A percentile compares a stretch with the other conserved stretches of the same genome.
These are phyloP conservation scores for Arthrinium phaeospermum DNA, from an alignment of 2,329 filamentous ascomycete genomes.

Conservation along the genomic window DNA sequence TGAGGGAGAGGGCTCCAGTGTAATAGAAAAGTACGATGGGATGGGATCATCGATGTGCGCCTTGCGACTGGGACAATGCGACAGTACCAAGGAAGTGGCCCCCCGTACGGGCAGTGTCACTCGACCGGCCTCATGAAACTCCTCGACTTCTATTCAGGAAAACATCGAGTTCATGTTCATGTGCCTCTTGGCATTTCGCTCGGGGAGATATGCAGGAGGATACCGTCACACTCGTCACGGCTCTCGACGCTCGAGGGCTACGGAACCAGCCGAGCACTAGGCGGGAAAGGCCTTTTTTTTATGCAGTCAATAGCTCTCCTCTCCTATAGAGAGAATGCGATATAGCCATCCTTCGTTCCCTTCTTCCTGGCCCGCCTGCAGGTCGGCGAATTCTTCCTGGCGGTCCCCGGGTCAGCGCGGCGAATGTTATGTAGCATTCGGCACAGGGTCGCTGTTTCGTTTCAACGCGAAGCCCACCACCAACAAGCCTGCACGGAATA, in stretches of 20 bases:
- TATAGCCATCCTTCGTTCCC: neutral
- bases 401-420: neutral
- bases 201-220: neutral
- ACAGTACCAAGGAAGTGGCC: neutral
- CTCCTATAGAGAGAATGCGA: neutral
- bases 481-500: conserved; percentile 15
- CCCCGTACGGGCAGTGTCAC: neutral
- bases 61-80: conserved; percentile 15
- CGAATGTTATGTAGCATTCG: conserved; percentile 18
- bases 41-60: conserved; percentile 17
- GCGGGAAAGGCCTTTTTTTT: neutral
- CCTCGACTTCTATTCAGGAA: neutral
- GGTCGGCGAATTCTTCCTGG: conserved; percentile 10
- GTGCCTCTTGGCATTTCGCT: neutral
- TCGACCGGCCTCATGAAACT: neutral
- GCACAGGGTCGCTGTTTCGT: conserved; percentile 19
- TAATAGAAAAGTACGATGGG: conserved; percentile 12
- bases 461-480: neutral
- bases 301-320: neutral
- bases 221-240: neutral
- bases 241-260: neutral
- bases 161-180: neutral
- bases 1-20: neutral
- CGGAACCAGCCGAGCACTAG: neutral
- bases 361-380: neutral